Evolutionary conservation across 2,329 filamentous ascomycete species (phyloP), one percentile per base, ranked within the genome.

Genomic region (Lachnellula arida): DNA sequence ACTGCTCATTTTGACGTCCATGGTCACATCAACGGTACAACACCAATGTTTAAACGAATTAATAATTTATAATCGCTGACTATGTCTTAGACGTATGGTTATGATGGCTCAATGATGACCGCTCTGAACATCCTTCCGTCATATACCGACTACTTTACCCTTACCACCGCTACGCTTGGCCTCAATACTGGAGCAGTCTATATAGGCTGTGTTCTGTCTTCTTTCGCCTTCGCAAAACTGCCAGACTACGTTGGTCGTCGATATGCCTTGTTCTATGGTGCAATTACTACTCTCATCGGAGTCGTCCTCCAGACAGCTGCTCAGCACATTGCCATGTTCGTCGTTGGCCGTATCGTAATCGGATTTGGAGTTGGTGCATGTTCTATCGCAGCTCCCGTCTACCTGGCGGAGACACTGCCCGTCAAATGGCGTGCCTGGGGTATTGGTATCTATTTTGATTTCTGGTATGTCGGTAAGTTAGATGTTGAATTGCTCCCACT

Each of bases 111-210:
- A 5, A 61, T 63, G 60, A 60, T 63, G 69, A 82, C 82, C 57
- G 79, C 77, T 0, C 72, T 85, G 19, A 80, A 82, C 55, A 82
- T 84, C 55, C 67, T 84, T 11, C 79, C 80, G 0, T 76, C 74
- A 0, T 84, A 83, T 64, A 76, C 73, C 0, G 73, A 80, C 42
- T 84, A 83, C 64, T 84, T 84, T 68, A 60, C 74, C 5, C 74
- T 84, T 9, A 81, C 70, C 15, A 68, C 76, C 1, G 74, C 76
- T 0, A 81, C 79, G 0, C 76, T 73, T 0, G 78, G 77, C 3
- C 71, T 85, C 7, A 81, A 82, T 59, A 83, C 79, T 3, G 76
- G 79, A 0, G 77, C 78, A 1, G 74, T 78, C 12, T 82, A 76
- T 64, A 77, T 84, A 48, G 80, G 80, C 14, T 73, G 75, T 34